Conservation (phyloP, 2,329 filamentous ascomycete species). For the Niveomyces coronatus region DNA sequence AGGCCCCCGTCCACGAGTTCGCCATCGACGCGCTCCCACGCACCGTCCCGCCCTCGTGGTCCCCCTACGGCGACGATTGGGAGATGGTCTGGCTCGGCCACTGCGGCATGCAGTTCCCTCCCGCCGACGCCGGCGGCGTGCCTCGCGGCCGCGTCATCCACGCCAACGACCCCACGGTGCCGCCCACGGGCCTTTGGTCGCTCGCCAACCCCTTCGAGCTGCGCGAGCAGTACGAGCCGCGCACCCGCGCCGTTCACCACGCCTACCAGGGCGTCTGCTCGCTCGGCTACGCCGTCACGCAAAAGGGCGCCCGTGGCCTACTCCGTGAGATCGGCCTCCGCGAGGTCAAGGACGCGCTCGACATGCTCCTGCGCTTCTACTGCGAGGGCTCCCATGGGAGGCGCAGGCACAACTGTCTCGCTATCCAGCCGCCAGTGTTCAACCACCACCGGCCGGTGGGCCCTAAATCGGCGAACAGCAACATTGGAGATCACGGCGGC, state of each 20-base stretch:
- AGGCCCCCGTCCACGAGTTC: constrained; percentile 10
- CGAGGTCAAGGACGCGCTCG: constrained; percentile 28
- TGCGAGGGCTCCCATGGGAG: constrained; percentile 28
- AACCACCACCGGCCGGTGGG: constrained; percentile 33
- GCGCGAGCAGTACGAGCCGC: constrained; percentile 20
- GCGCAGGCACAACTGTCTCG: constrained; percentile 27
- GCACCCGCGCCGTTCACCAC: constrained; percentile 32
- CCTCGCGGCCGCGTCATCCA: constrained; percentile 20
- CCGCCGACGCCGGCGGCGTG: constrained; percentile 9
- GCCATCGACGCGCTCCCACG: constrained; percentile 11
- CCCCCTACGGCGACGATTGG: constrained; percentile 38
- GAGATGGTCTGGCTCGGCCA: constrained; percentile 40
- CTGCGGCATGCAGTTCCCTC: constrained; percentile 26
- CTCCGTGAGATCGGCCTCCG: constrained; percentile 27
- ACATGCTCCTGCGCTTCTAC: constrained; percentile 34
- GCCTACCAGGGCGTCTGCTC: constrained; percentile 27
- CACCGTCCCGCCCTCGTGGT: constrained; percentile 15
- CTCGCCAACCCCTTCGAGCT: constrained; percentile 24
- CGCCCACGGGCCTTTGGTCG: constrained; percentile 19
- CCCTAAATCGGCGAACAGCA: constrained; percentile 20
- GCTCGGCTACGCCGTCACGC: constrained; percentile 33
- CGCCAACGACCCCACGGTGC: constrained; percentile 23
- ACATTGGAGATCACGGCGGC: constrained; percentile 24
- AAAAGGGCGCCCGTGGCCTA: constrained; percentile 28
- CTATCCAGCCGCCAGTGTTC: constrained; percentile 31